phyloP scores from a whole-genome alignment of 768 basidiomycete species.

The Infundibulicybe gibba region DNA sequence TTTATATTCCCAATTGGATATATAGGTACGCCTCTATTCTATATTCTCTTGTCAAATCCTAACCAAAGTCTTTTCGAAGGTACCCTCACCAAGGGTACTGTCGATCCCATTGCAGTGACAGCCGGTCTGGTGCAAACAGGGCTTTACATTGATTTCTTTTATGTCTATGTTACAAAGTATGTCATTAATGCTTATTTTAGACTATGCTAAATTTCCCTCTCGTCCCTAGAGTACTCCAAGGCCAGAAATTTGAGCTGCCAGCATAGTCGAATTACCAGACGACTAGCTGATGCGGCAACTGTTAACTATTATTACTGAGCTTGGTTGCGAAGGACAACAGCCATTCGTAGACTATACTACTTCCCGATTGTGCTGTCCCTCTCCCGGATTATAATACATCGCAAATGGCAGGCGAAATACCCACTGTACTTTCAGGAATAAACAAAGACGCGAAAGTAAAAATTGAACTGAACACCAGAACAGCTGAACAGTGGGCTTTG shows the following conservation, averaged over 20 bases:
- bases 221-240: constrained; percentile 71
- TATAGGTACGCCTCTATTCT: constrained; percentile 64
- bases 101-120: constrained; percentile 93
- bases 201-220: neutral
- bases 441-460: no score
- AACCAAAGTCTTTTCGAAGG: constrained; percentile 26
- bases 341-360: no score
- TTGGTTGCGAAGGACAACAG: no score
- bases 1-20: constrained; percentile 99
- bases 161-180: constrained; percentile 77
- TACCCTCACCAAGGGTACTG: constrained; percentile 62
- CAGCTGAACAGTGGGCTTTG: no score
- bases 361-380: no score
- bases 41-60: constrained; percentile 5
- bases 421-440: no score
- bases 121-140: constrained; percentile 96
- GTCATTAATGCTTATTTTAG: constrained; percentile 15
- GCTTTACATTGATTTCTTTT: constrained; percentile 97
- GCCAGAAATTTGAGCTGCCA: constrained; percentile 92
- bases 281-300: no score
- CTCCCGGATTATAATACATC: no score
- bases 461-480: no score
- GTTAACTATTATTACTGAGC: no score
- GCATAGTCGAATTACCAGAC: no score
- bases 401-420: no score